A percentile compares a stretch with the other conserved stretches of the same genome.
Conservation (phyloP, 306 rosid species). For the Luffa aegyptiaca region DNA sequence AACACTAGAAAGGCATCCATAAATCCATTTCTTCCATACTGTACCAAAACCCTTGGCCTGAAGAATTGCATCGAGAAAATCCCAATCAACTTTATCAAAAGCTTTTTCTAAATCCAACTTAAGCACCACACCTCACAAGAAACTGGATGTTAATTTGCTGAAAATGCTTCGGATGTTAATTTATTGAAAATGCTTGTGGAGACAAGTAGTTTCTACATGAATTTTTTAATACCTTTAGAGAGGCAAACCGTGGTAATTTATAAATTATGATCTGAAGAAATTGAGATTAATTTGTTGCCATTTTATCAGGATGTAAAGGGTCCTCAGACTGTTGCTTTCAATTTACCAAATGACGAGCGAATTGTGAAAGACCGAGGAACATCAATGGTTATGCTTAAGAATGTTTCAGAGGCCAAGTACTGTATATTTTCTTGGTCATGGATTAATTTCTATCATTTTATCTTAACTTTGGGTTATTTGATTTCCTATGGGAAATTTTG, state of each 20-base stretch:
- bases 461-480: conserved; percentile 1
- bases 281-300: conserved; percentile 9
- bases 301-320: conserved; percentile 84
- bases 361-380: conserved; percentile 83
- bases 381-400: conserved; percentile 97
- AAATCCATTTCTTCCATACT: too few species aligned
- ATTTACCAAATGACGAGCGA: conserved; percentile 89
- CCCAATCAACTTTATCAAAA: too few species aligned
- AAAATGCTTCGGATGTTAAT: too few species aligned
- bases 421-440: conserved; percentile 7
- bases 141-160: not conserved
- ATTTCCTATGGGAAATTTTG: not conserved
- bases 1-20: too few species aligned
- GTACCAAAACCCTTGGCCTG: too few species aligned
- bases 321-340: conserved; percentile 94
- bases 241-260: not conserved
- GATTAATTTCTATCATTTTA: conserved; percentile 10
- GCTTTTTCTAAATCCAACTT: too few species aligned
- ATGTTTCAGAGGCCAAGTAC: conserved; percentile 97
- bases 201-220: not conserved
- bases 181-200: not conserved
- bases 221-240: not conserved
- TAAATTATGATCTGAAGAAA: not conserved
- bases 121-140: not conserved
- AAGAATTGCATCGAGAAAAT: too few species aligned